phyloP scores from a whole-genome alignment of 2,329 filamentous ascomycete genomes.

The Fusarium sp. region DNA sequence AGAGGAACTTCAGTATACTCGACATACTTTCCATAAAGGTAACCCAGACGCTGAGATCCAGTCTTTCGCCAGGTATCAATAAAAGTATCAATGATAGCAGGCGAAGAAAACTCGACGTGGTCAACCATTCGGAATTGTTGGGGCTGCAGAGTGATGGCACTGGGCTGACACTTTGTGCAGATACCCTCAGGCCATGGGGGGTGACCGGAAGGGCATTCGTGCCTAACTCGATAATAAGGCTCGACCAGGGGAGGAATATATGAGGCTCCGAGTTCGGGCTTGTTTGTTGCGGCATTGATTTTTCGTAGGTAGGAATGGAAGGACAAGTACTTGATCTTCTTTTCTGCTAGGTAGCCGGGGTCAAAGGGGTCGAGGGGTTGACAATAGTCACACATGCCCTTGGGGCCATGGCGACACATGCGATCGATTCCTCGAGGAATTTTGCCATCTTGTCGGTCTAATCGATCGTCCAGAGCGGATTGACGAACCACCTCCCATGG shows the following conservation, averaged over 20 bases:
- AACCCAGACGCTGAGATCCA: constrained; percentile 86
- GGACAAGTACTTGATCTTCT: constrained; percentile 98
- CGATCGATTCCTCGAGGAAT: constrained; percentile 82
- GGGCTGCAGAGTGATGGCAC: constrained; percentile 93
- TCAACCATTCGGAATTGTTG: constrained; percentile 97
- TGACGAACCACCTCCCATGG: constrained; percentile 91
- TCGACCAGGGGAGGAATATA: constrained; percentile 96
- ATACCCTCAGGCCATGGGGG: constrained; percentile 95
- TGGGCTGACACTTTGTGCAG: constrained; percentile 97
- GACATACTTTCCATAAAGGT: constrained; percentile 89
- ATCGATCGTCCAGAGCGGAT: constrained; percentile 83
- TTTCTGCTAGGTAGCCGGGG: constrained; percentile 86
- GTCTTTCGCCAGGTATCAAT: constrained; percentile 92
- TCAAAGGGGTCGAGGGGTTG: constrained; percentile 97
- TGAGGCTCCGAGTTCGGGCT: constrained; percentile 90
- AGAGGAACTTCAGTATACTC: constrained; percentile 94
- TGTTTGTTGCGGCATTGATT: constrained; percentile 96
- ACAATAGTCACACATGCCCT: constrained; percentile 99
- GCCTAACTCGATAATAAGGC: constrained; percentile 89
- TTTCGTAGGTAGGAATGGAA: constrained; percentile 96
- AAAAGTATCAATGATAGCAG: constrained; percentile 86
- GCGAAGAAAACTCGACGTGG: constrained; percentile 94
- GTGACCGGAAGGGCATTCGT: constrained; percentile 92
- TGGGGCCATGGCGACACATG: constrained; percentile 95
- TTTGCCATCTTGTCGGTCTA: constrained; percentile 92